Evolutionary conservation across 176 grass and related monocot genomes (phyloP).

Genomic region (Oryza rufipogon): DNA sequence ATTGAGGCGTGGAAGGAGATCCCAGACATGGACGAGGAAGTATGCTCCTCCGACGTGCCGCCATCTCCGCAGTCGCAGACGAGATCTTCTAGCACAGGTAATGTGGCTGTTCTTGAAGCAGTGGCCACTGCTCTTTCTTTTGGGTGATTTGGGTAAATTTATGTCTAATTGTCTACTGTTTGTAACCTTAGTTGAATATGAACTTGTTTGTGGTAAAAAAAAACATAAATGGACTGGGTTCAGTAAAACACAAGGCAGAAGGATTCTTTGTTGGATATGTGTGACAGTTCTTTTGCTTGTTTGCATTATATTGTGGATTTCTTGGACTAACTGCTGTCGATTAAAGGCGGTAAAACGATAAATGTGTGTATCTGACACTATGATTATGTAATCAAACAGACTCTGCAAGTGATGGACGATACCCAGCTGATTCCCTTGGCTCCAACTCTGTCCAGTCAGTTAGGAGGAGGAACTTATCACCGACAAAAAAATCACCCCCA

Average conservation of each 20-base stretch:
- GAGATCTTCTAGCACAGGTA: slow-evolving; percentile 68
- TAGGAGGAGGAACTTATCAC: slow-evolving; percentile 49
- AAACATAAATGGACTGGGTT: slow-evolving; percentile 9
- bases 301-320: background rate
- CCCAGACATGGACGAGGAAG: slow-evolving; percentile 60
- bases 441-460: slow-evolving; percentile 51
- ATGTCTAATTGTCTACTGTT: slow-evolving; percentile 1
- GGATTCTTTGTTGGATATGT: slow-evolving; percentile 29
- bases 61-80: slow-evolving; percentile 35
- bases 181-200: slow-evolving; percentile 2
- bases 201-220: slow-evolving; percentile 27
- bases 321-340: background rate
- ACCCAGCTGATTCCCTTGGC: slow-evolving; percentile 43
- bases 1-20: slow-evolving; percentile 93
- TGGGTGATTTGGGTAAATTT: slow-evolving; percentile 15
- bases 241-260: background rate
- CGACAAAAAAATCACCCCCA: slow-evolving; percentile 52
- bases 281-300: background rate
- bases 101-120: slow-evolving; percentile 23
- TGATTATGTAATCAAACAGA: slow-evolving; percentile 56
- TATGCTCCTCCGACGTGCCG: slow-evolving; percentile 40
- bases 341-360: background rate
- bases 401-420: slow-evolving; percentile 51
- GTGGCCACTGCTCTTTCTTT: background rate
- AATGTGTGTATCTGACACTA: slow-evolving; percentile 37